Evolutionary conservation across 2,329 filamentous ascomycete species (phyloP).

Genomic region (Scedosporium apiospermum): DNA sequence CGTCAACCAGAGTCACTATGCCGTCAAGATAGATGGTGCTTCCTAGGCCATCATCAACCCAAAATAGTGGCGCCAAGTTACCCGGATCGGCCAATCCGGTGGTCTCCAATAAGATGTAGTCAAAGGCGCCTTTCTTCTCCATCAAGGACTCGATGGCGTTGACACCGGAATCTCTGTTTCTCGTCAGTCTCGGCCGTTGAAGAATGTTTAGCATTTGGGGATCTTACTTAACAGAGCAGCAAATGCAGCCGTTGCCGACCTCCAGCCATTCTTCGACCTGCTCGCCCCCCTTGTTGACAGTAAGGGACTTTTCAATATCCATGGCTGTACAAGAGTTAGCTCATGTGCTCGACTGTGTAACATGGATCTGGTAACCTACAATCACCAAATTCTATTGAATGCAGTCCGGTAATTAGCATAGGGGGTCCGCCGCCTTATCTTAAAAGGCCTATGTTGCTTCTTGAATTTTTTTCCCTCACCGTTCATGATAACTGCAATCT

Average conservation of each 20-base stretch:
- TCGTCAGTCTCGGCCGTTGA: background rate
- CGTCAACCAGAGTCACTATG: conserved; percentile 91
- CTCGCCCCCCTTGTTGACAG: conserved; percentile 74
- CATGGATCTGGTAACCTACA: conserved; percentile 38
- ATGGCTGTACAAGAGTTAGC: conserved; percentile 47
- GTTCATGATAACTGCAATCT: conserved; percentile 95
- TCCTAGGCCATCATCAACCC: conserved; percentile 92
- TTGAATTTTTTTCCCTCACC: conserved; percentile 30
- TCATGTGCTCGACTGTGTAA: conserved; percentile 8
- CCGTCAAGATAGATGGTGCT: conserved; percentile 95
- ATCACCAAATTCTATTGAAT: conserved; percentile 63
- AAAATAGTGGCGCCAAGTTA: conserved; percentile 91
- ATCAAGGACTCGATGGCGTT: conserved; percentile 93
- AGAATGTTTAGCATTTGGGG: background rate
- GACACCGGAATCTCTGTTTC: conserved; percentile 71
- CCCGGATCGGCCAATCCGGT: conserved; percentile 92
- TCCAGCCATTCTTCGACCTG: conserved; percentile 92
- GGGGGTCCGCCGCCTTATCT: conserved; percentile 11
- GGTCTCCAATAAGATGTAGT: conserved; percentile 95
- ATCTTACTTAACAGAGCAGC: conserved; percentile 83
- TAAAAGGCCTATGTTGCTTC: background rate
- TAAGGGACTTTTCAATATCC: conserved; percentile 93
- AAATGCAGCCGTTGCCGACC: conserved; percentile 93
- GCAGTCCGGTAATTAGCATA: conserved; percentile 5
- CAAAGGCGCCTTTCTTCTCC: conserved; percentile 86